Evolutionary conservation across 257 asterid species (phyloP).

Genomic region (Nicotiana benthamiana): DNA sequence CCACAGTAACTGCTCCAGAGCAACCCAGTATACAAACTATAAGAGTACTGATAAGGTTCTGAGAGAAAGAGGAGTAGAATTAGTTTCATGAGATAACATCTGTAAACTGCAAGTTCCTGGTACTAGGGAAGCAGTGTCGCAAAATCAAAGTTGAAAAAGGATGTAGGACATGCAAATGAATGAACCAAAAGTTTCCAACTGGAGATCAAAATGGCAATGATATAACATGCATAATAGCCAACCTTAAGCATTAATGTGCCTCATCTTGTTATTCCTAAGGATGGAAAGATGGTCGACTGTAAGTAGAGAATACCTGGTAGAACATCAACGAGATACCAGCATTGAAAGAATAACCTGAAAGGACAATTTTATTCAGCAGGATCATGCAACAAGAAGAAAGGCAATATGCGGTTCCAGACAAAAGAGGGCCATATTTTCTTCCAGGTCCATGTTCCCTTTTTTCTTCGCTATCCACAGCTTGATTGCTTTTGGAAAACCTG

Average conservation of each 20-base stretch:
- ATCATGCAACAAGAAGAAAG: constrained; percentile 48
- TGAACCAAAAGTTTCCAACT: background rate
- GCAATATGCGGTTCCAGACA: constrained; percentile 44
- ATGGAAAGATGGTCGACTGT: background rate
- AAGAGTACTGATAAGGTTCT: constrained; percentile 37
- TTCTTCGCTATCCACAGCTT: constrained; percentile 14
- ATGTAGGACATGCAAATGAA: background rate
- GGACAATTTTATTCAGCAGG: constrained; percentile 39
- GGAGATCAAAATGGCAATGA: background rate
- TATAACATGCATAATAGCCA: background rate
- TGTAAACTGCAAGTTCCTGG: background rate
- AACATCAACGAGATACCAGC: constrained; percentile 47
- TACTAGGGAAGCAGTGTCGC: background rate
- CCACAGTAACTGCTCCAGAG: constrained; percentile 34
- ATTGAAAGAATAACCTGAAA: constrained; percentile 35
- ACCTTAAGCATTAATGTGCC: background rate
- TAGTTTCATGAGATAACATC: background rate
- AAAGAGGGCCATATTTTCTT: constrained; percentile 29
- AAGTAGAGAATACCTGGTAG: constrained; percentile 31
- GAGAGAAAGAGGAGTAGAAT: constrained; percentile 8
- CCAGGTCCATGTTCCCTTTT: constrained; percentile 21
- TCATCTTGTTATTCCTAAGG: background rate
- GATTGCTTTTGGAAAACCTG: constrained; percentile 24
- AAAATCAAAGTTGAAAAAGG: background rate
- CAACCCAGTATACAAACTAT: constrained; percentile 34